Percentiles rank a stretch among this genome's conserved stretches.
These are phyloP conservation scores for Suillus tomentosus DNA, from an alignment of 768 basidiomycete genomes.

Conservation along the genomic window DNA sequence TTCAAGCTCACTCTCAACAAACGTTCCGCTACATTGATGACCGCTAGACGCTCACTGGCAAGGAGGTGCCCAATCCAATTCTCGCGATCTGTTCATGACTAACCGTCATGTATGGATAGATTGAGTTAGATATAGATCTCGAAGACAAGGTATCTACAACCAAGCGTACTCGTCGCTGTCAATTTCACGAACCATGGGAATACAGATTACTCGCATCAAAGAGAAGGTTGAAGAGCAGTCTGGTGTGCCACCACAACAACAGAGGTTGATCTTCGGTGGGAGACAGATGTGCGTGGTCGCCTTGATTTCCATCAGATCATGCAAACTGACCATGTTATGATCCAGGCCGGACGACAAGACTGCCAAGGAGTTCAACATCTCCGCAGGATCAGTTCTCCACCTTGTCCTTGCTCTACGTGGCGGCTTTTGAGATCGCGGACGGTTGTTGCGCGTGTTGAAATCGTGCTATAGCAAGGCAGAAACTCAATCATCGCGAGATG, in stretches of 20 bases:
- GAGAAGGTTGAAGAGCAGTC: conserved; percentile 99
- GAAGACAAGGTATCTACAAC: conserved; percentile 70
- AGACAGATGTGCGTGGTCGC: conserved; percentile 78
- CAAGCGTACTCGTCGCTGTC: neutral
- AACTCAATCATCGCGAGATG: neutral
- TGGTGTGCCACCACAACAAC: conserved; percentile 94
- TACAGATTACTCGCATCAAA: conserved; percentile 89
- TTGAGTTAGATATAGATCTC: conserved; percentile 94
- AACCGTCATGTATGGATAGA: conserved; percentile 43
- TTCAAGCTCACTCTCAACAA: neutral
- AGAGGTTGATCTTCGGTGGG: conserved; percentile 89
- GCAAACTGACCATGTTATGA: neutral
- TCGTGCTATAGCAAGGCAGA: conserved; percentile 11
- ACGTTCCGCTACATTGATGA: conserved; percentile 10
- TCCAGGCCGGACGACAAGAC: conserved; percentile 89
- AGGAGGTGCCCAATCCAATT: conserved; percentile 66
- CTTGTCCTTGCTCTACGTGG: conserved; percentile 95
- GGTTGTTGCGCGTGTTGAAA: neutral
- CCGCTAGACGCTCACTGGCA: conserved; percentile 88
- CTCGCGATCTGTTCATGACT: conserved; percentile 14
- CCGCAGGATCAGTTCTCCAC: conserved; percentile 86
- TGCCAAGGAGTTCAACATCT: conserved; percentile 80
- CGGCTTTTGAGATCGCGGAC: conserved; percentile 49
- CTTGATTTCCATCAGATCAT: neutral
- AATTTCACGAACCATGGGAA: conserved; percentile 10